Base-by-base conservation (phyloP, 768 basidiomycete species). In the Russula earlei region DNA sequence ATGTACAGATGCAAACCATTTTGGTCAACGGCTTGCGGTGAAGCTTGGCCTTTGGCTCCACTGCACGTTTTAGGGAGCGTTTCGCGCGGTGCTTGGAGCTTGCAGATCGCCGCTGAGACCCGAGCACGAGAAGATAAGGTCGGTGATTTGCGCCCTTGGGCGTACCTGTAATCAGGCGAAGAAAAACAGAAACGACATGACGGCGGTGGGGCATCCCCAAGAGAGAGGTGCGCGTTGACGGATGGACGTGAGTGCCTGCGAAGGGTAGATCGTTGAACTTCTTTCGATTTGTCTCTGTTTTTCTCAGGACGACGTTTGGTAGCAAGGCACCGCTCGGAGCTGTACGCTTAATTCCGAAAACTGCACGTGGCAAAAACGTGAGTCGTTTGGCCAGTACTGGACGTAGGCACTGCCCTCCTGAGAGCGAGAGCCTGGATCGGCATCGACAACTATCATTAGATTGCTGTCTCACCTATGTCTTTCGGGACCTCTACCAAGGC, bases 271-370 rank as follows among this genome's bases (percentile, higher is more conserved):
- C 51, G 42, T 50, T 41, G 20, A 14, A n/a, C 56, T 57, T 57
- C 51, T 58, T n/a, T 54, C 38, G 46, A 34, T 54, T 58, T 58
- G 52, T 58, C 41, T 25, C 15, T 36, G 41, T 42, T 49, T 46
- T 40, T 52, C 24, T 25, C 46, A 45, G 49, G 44, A 37, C 4
- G 9, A 31, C 24, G 15, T 46, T 45, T 36, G 19, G 22, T 20
- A 29, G 55, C 49, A 56, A 56, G 56, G 56, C 36, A 57, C 50
- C 37, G n/a, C 42, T 49, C 57, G 57, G 57, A 54, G 52, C 11
- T 54, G 47, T 5, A 54, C 52, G 57, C 57, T 49, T 58, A 58
- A 54, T 58, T 54, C 57, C 57, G 57, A 54, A n/a, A 31, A 33
- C 27, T 15, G 43, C 52, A 49, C 56, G 52, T 49, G 56, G 43